Conservation (phyloP, 2,329 filamentous ascomycete genomes). For the Leptodontidium sp. region DNA sequence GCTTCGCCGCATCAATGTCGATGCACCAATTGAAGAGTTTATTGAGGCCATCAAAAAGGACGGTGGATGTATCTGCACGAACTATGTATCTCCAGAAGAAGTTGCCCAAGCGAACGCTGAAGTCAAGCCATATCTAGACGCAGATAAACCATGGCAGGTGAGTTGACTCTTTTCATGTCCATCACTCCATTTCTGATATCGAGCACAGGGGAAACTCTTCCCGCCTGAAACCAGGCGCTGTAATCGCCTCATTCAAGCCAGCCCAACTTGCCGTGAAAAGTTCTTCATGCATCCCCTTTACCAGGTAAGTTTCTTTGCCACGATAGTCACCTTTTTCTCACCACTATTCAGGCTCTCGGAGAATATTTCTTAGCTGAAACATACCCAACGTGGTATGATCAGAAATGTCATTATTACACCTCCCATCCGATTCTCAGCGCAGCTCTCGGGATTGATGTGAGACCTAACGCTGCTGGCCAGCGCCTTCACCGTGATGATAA, state of each 20-base stretch:
- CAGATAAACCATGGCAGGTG: conserved; percentile 33
- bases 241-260: conserved; percentile 38
- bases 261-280: conserved; percentile 31
- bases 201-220: conserved; percentile 31
- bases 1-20: conserved; percentile 25
- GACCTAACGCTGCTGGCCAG: conserved; percentile 29
- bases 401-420: conserved; percentile 27
- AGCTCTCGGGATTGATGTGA: conserved; percentile 32
- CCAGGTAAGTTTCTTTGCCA: conserved; percentile 25
- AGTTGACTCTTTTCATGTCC: too few relatives aligned
- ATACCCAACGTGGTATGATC: conserved; percentile 33
- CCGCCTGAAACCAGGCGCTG: conserved; percentile 40
- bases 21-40: conserved; percentile 31
- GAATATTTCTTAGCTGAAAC: conserved; percentile 31
- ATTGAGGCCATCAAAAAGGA: conserved; percentile 30
- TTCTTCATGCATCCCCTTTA: conserved; percentile 38
- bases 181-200: too few relatives aligned
- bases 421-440: conserved; percentile 31
- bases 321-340: background rate
- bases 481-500: conserved; percentile 33
- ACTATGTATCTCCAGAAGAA: conserved; percentile 24
- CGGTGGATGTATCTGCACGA: conserved; percentile 32
- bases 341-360: conserved; percentile 20
- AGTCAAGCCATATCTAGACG: conserved; percentile 30
- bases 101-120: conserved; percentile 28